phyloP scores from a whole-genome alignment of 2,329 filamentous ascomycete species.

The Boeremia exigua region DNA sequence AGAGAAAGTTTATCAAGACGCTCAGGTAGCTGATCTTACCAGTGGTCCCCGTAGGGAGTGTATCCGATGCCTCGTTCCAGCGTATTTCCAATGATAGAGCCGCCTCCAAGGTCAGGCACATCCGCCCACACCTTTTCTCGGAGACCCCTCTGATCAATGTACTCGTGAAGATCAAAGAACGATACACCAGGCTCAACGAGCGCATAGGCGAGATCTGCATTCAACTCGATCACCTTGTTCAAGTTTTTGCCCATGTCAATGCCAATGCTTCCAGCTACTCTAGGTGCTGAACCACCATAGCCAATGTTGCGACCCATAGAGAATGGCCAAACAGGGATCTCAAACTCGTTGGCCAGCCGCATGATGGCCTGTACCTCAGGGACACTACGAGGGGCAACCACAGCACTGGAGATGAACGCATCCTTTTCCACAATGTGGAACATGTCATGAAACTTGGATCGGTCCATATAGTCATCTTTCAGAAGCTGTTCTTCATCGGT shows the following conservation, averaged over 20 bases:
- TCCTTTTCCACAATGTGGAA: slow-evolving; percentile 53
- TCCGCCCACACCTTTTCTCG: slow-evolving; percentile 51
- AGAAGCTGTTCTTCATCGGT: background rate
- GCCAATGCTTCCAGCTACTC: slow-evolving; percentile 53
- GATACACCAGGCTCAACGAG: slow-evolving; percentile 57
- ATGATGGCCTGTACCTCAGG: slow-evolving; percentile 28
- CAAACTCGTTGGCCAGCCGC: slow-evolving; percentile 36
- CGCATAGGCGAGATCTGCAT: slow-evolving; percentile 46
- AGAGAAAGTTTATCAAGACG: too few relatives aligned
- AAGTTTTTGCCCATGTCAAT: slow-evolving; percentile 53
- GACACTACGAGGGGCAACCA: slow-evolving; percentile 53
- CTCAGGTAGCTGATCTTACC: background rate
- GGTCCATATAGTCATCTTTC: slow-evolving; percentile 30
- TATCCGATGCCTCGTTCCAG: slow-evolving; percentile 45
- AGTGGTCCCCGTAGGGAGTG: slow-evolving; percentile 29
- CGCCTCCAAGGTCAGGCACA: slow-evolving; percentile 41
- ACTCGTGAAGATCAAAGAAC: slow-evolving; percentile 53
- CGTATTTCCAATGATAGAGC: slow-evolving; percentile 40
- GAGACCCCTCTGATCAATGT: slow-evolving; percentile 49
- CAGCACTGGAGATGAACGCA: slow-evolving; percentile 51
- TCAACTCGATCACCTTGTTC: slow-evolving; percentile 50
- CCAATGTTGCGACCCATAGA: slow-evolving; percentile 53
- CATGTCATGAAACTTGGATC: slow-evolving; percentile 49
- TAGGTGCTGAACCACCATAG: slow-evolving; percentile 58
- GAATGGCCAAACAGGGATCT: slow-evolving; percentile 42